phyloP scores from a whole-genome alignment of 2,329 filamentous ascomycete genomes.

The Cladophialophora carrionii region DNA sequence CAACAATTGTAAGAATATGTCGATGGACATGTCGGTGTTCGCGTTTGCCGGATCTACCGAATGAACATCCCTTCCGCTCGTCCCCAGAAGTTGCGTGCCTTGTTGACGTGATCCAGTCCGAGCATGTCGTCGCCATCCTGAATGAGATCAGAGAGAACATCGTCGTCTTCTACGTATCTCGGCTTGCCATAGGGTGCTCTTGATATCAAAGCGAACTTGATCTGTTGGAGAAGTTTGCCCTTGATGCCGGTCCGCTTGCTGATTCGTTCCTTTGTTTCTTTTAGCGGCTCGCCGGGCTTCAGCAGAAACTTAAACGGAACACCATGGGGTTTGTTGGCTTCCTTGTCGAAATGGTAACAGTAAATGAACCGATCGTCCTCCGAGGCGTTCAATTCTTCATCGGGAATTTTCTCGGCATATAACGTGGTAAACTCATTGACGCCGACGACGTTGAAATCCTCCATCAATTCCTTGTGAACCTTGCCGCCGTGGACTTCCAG shows the following conservation, averaged over 20 bases:
- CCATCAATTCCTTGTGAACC: slow-evolving; percentile 75
- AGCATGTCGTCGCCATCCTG: slow-evolving; percentile 77
- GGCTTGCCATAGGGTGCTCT: slow-evolving; percentile 74
- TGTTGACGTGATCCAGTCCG: slow-evolving; percentile 66
- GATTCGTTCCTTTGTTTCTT: slow-evolving; percentile 90
- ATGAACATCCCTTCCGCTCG: slow-evolving; percentile 68
- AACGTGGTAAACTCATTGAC: slow-evolving; percentile 85
- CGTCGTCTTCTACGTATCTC: slow-evolving; percentile 77
- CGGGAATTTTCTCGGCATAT: slow-evolving; percentile 78
- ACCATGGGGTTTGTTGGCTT: slow-evolving; percentile 80
- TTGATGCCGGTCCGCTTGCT: slow-evolving; percentile 92
- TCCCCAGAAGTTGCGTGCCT: slow-evolving; percentile 62
- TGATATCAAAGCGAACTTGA: slow-evolving; percentile 86
- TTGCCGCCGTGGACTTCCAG: slow-evolving; percentile 84
- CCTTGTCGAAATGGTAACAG: slow-evolving; percentile 91
- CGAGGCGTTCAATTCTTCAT: slow-evolving; percentile 65
- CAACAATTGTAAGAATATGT: slow-evolving; percentile 6
- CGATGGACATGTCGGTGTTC: neutral
- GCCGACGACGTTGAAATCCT: slow-evolving; percentile 73
- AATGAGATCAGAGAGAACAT: slow-evolving; percentile 58
- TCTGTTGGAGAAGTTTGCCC: slow-evolving; percentile 97
- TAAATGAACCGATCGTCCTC: slow-evolving; percentile 71
- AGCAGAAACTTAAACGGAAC: slow-evolving; percentile 89
- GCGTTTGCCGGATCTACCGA: slow-evolving; percentile 25
- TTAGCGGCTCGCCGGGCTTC: slow-evolving; percentile 81